Conservation (phyloP, 2,329 filamentous ascomycete genomes). For the Trichoderma koningiopsis region DNA sequence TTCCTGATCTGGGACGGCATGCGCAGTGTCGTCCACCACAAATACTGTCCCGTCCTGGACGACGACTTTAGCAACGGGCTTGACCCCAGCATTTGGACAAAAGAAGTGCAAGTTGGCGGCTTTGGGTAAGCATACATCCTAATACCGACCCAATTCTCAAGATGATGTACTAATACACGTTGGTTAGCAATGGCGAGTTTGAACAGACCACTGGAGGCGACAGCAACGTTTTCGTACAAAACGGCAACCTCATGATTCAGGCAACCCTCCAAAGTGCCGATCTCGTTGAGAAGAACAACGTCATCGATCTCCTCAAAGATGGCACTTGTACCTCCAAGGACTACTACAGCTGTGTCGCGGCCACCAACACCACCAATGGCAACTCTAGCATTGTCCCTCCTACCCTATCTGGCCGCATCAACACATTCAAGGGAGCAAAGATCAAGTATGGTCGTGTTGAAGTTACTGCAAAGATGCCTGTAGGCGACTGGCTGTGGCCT, state of each 20-base stretch:
- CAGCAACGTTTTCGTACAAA: constrained; percentile 73
- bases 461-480: constrained; percentile 73
- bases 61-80: constrained; percentile 66
- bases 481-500: constrained; percentile 86
- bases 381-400: constrained; percentile 78
- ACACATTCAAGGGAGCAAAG: constrained; percentile 67
- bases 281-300: constrained; percentile 65
- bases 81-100: constrained; percentile 66
- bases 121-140: constrained; percentile 62
- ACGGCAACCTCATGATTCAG: constrained; percentile 72
- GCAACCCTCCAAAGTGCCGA: constrained; percentile 73
- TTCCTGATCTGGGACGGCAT: constrained; percentile 78
- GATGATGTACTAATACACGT: not conserved
- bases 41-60: constrained; percentile 68
- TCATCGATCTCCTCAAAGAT: constrained; percentile 67
- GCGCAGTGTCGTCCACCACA: constrained; percentile 70
- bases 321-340: constrained; percentile 67
- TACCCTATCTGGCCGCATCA: constrained; percentile 75
- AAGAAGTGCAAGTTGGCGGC: constrained; percentile 74
- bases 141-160: not conserved
- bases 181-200: constrained; percentile 73
- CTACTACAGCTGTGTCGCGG: constrained; percentile 62
- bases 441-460: constrained; percentile 84
- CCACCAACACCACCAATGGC: constrained; percentile 69
- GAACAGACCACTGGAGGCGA: constrained; percentile 71